phyloP scores from a whole-genome alignment of 163 green algal genomes.

The Scenedesmus sp. region DNA sequence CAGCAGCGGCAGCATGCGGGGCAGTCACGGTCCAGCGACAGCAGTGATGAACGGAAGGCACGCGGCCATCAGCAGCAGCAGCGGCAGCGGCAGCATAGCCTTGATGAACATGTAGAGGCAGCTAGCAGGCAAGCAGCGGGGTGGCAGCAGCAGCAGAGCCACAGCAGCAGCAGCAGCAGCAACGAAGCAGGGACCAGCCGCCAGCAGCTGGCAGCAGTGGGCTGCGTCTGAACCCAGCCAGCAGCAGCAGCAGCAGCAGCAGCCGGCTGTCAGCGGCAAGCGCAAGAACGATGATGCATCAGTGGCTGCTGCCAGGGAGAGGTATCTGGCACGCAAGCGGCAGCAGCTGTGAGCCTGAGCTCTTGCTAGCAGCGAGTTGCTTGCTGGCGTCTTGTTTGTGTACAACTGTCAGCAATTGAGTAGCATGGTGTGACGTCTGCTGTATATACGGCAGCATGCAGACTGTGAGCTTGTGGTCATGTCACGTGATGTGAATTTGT shows the following conservation, averaged over 20 bases:
- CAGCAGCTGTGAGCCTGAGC: conserved; percentile 40
- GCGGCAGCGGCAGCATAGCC: conserved; percentile 1
- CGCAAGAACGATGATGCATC: conserved; percentile 72
- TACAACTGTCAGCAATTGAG: no score
- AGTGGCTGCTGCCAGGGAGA: conserved; percentile 77
- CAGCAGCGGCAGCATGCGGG: not conserved
- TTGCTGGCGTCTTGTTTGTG: no score
- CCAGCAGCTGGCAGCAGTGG: conserved; percentile 46
- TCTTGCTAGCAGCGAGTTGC: no score
- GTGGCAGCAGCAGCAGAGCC: not conserved
- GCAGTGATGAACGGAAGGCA: not conserved
- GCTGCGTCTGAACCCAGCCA: conserved; percentile 21
- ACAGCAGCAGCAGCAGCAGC: conserved; percentile 20
- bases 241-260: conserved; percentile 38
- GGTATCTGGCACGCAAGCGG: conserved; percentile 84
- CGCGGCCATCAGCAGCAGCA: conserved; percentile 7
- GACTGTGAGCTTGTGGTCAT: no score
- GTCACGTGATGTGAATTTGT: no score
- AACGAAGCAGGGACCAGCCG: conserved; percentile 22
- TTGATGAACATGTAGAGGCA: not conserved
- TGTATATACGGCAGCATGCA: no score
- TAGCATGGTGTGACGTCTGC: no score
- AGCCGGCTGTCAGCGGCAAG: conserved; percentile 57
- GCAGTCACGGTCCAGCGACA: not conserved
- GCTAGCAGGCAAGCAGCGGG: not conserved